These are phyloP conservation scores for Climacium dendroides DNA, from an alignment of 225 moss, liverwort and hornwort species.

Conservation along the genomic window DNA sequence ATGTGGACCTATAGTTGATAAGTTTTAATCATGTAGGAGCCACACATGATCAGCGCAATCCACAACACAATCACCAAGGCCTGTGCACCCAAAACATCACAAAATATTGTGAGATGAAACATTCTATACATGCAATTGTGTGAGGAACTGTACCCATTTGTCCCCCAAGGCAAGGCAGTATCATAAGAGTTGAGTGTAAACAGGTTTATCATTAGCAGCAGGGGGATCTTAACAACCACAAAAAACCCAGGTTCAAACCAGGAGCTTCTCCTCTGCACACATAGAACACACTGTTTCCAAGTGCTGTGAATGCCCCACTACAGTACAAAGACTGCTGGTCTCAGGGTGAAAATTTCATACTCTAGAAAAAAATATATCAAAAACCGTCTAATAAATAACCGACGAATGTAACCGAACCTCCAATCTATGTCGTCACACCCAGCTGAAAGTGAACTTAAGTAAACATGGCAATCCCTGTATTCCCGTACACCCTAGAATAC, in stretches of 20 bases:
- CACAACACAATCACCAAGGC: conserved; percentile 21
- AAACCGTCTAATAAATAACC: background rate
- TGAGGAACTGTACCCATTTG: background rate
- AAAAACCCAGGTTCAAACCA: background rate
- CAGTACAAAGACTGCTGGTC: background rate
- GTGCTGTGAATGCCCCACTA: background rate
- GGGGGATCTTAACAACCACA: background rate
- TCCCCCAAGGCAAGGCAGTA: background rate
- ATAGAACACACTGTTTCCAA: background rate
- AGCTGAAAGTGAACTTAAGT: background rate
- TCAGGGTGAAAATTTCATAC: background rate
- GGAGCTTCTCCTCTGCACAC: background rate
- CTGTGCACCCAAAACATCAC: background rate
- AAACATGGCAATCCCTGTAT: background rate
- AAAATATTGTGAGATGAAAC: background rate
- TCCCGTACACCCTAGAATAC: background rate
- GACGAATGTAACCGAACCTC: background rate
- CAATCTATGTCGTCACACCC: background rate
- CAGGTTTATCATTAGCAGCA: background rate
- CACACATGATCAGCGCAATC: conserved; percentile 22
- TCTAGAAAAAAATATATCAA: background rate
- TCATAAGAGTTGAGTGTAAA: background rate
- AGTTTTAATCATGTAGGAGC: conserved; percentile 17
- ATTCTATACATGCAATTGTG: background rate
- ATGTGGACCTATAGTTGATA: background rate